Percentiles rank a stretch among this genome's conserved stretches.
Conservation (phyloP, 139 green algal species). For the Chlorella sorokiniana region DNA sequence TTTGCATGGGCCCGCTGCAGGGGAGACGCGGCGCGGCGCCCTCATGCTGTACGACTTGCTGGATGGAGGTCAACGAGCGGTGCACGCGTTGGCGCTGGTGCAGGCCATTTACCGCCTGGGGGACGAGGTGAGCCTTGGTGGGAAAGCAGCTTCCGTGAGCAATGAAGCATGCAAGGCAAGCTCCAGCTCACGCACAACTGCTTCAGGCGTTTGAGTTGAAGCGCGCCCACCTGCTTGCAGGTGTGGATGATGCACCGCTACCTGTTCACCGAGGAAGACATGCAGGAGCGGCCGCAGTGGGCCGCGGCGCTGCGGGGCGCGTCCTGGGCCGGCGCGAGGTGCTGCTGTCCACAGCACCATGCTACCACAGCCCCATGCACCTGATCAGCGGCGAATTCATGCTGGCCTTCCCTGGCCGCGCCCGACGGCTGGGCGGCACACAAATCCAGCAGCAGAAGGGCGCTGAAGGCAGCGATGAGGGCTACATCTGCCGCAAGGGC, state of each 20-base stretch:
- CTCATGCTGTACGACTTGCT: slow-evolving; percentile 9
- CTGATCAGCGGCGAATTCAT: background rate
- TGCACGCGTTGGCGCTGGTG: background rate
- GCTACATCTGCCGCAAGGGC: slow-evolving; percentile 2
- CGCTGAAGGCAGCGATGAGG: background rate
- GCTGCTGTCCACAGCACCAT: background rate
- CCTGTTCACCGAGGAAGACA: slow-evolving; percentile 6
- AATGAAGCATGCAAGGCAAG: background rate
- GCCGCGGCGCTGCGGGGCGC: background rate
- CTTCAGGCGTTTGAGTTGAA: background rate
- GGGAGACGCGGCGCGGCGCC: background rate
- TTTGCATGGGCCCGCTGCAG: background rate
- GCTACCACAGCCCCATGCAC: slow-evolving; percentile 23
- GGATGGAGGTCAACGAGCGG: background rate
- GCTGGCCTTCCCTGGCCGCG: background rate
- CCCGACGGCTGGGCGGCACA: background rate
- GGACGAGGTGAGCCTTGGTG: background rate
- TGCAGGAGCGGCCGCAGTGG: slow-evolving; percentile 15
- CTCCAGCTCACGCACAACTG: background rate
- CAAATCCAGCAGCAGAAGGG: no score
- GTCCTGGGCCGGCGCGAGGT: background rate
- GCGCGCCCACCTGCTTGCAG: background rate
- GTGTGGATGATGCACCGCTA: slow-evolving; percentile 31
- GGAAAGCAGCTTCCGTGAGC: no score
- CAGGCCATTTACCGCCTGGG: slow-evolving; percentile 20